Conservation (phyloP, 305 asterid species). For the Coffea humblotiana region DNA sequence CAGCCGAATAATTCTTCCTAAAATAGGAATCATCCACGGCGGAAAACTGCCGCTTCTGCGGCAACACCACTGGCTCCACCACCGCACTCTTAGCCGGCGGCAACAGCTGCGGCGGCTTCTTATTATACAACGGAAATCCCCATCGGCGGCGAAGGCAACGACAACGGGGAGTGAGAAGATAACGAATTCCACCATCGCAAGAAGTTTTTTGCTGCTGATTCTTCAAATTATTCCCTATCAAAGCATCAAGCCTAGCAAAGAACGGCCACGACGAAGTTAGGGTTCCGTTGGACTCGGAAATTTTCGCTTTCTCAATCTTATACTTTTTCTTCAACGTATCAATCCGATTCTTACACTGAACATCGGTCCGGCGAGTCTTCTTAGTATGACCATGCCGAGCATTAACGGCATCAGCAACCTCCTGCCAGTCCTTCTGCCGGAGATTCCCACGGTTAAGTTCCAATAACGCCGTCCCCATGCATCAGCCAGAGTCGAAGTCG, state of each 20-base stretch:
- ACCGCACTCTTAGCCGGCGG: constrained; percentile 32
- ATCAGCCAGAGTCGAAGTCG: constrained; percentile 79
- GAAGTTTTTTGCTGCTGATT: constrained; percentile 21
- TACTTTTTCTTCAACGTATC: constrained; percentile 51
- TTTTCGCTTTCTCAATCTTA: constrained; percentile 42
- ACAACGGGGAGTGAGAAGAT: constrained; percentile 30
- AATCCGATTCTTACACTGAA: constrained; percentile 48
- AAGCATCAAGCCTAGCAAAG: constrained; percentile 26
- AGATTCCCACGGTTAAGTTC: constrained; percentile 87
- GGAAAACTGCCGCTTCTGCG: constrained; percentile 60
- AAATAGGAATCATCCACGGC: constrained; percentile 54
- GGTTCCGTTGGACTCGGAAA: constrained; percentile 36
- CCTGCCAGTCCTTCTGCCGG: constrained; percentile 95
- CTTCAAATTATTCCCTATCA: constrained; percentile 29
- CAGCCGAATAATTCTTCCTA: constrained; percentile 76
- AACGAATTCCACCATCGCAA: constrained; percentile 23
- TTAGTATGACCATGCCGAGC: constrained; percentile 69
- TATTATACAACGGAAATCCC: constrained; percentile 61
- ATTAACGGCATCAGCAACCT: constrained; percentile 82
- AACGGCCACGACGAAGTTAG: constrained; percentile 43
- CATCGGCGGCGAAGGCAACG: constrained; percentile 56
- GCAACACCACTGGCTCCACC: constrained; percentile 41
- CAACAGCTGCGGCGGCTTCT: constrained; percentile 3
- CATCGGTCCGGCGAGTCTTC: constrained; percentile 58
- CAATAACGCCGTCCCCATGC: constrained; percentile 86